A percentile compares a stretch with the other conserved stretches of the same genome.
Conservation (phyloP, 2,329 filamentous ascomycete species). For the Gyromitra esculenta region DNA sequence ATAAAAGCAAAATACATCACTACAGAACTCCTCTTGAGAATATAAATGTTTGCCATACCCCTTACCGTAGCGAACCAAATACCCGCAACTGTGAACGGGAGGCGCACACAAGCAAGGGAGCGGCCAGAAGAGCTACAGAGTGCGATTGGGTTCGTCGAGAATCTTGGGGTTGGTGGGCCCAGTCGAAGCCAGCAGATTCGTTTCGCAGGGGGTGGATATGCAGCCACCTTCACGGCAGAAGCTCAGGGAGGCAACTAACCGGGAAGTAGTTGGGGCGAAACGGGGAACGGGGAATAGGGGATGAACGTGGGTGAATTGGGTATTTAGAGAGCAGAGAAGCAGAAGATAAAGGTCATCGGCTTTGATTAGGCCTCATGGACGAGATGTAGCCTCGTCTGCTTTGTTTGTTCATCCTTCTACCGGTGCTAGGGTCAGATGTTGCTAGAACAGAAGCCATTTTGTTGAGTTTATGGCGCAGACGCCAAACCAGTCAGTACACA, state of each 20-base stretch:
- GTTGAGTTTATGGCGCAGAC: constrained; percentile 29
- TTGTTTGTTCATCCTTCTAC: constrained; percentile 27
- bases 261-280: not conserved
- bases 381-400: constrained; percentile 14
- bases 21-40: constrained; percentile 1
- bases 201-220: constrained; percentile 34
- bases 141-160: constrained; percentile 11
- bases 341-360: not conserved
- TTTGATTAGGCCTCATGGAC: not conserved
- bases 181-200: constrained; percentile 6
- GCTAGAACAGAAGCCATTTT: constrained; percentile 17
- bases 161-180: constrained; percentile 21
- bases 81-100: constrained; percentile 9
- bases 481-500: constrained; percentile 18
- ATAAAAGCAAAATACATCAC: constrained; percentile 5
- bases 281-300: constrained; percentile 1
- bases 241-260: constrained; percentile 4
- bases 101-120: constrained; percentile 5
- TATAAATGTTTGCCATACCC: not conserved
- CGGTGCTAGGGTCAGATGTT: constrained; percentile 33
- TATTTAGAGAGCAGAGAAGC: not conserved
- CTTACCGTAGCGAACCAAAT: constrained; percentile 6
- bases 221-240: constrained; percentile 15
- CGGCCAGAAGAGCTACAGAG: not conserved
- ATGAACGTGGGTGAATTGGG: not conserved